Evolutionary conservation across 2,329 filamentous ascomycete species (phyloP), one percentile per base, ranked within the genome.

Genomic region (Aspergillus tamarii): DNA sequence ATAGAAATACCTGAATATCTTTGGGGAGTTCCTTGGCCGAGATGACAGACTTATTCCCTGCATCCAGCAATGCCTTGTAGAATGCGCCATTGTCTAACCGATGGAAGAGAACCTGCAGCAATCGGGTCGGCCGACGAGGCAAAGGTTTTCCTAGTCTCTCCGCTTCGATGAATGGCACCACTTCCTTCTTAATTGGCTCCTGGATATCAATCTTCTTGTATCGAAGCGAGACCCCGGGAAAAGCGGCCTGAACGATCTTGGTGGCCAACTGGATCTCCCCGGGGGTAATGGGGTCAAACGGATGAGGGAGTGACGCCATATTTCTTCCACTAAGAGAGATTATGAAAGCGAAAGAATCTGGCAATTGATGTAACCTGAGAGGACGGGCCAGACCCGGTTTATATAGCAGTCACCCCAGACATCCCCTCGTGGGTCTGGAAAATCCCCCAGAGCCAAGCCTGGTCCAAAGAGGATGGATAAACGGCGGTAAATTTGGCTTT

Each of bases 201-300:
- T 89, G 84, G 4, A 91, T 80, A 26, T 87, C 91, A 57, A 92
- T 84, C 68, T 85, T 85, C 78, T 92, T 92, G 82, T 87, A 88
- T 7, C 80, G 77, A 34, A 83, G 66, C 30, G 70, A 63, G 7
- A 77, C 71, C 2, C 73, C 74, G 1, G 77, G 76, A 57, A 80
- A 79, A 26, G 76, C 69, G 2, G 72, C 68, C 68, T 78, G 67
- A 32, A 81, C 67, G 61, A 80, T 68, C 60, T 75, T 75, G 21
- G 76, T 77, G n/a, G 76, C 77, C 60, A 80, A 63, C 63, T 74
- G 73, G 64, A 81, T 80, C 62, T 81, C 78, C 59, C 66, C 73
- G 23, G 78, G 75, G 16, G 75, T 77, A 54, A 80, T 74, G 21
- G 78, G 77, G 65, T 80, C 78, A 60, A 80, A 80, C 12, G 78